Evolutionary conservation across 2,329 filamentous ascomycete species (phyloP), one percentile per base, ranked within the genome.

Genomic region (Trichoderma asperellum): DNA sequence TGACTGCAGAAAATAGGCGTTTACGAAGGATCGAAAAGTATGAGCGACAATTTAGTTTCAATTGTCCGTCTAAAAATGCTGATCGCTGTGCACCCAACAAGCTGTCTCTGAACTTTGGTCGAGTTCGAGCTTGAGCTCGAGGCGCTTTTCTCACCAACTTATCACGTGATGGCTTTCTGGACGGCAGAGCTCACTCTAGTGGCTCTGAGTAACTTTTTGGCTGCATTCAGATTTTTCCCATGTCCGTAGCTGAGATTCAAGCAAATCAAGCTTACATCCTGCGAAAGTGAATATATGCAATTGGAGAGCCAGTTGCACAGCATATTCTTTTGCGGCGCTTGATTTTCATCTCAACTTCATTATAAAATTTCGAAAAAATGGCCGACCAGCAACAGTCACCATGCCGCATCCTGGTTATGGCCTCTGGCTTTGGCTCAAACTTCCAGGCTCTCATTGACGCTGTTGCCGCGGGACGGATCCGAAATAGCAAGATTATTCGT

Each of bases 341-440:
- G 16, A 40, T 7, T 18, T 8, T 18, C 37, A 7, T 18, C 16
- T 40, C 37, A 18, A 5, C 16, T 40, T 40, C 5, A 16, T 18
- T 6, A 18, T 18, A 40, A 18, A 18, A 7, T 6, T 6, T 7
- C 21, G 14, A 64, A 24, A 24, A 37, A 32, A 64, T 64, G 34
- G 32, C 79, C 35, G 49, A 64, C 37, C 37, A 40, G 61, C 67
- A 57, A 49, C 58, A 16, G 43, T 40, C 47, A 35, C 64, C 76
- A 37, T 84, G 82, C 74, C 87, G 86, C 68, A 84, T 92, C 74
- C 85, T 89, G 64, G 88, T 92, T 73, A 87, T 93, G 76, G 90
- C 90, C 78, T 91, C 89, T 61, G 91, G 92, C 79, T 89, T 86
- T 73, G 92, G 92, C 74, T 89, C 90, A 49, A 95, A 94, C 78